Base-by-base conservation (phyloP, 352 stramenopile genomes). In the Thalassiosira livingstoniorum region DNA sequence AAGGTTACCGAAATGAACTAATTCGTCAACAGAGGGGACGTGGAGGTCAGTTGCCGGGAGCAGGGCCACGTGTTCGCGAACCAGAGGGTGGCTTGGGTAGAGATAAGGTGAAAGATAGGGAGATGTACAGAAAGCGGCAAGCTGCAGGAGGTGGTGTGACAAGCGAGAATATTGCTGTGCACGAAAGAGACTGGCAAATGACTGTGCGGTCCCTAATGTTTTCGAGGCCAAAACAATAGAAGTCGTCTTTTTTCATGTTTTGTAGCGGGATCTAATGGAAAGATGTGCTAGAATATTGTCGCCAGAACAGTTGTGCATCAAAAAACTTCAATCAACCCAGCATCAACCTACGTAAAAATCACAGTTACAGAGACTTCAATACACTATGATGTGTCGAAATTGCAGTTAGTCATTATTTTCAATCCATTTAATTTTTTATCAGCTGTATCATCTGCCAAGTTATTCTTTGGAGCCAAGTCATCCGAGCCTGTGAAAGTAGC, bases 1-100 rank as follows among this genome's bases (percentile, higher is more conserved):
- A 88, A 54, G 90, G 90, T 53, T 94, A 94, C 80, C 82, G 88
- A 0, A 94, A 94, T 76, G 90, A 93, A 65, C 77, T 80, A 85
- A 83, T 90, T 72, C 81, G 86, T 15, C 88, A 87, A 65, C 80
- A 87, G 54, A 15, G 68, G 51, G 74, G 80, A 55, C 61, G 80
- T 53, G 62, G 51, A 15, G 73, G 79, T 27, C 74, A 80, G 62
- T 60, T 75, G n/a, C 39, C 42, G 1, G 72, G 72, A 35, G 66
- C 37, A 29, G 66, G 74, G 21, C 87, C 90, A 11, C 51, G 82
- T 37, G 90, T 94, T 61, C 76, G 88, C 61, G 86, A 92, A 80
- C 90, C 90, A 58, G 78, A 87, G 18, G 88, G 84, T 35, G 90
- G 90, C 34, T 71, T 91, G 15, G 75, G 86, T 3, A 82, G 78